Evolutionary conservation across 129 eudicot genomes (phyloP), one percentile per base, ranked within the genome.

Genomic region (Artemisia tridentata): DNA sequence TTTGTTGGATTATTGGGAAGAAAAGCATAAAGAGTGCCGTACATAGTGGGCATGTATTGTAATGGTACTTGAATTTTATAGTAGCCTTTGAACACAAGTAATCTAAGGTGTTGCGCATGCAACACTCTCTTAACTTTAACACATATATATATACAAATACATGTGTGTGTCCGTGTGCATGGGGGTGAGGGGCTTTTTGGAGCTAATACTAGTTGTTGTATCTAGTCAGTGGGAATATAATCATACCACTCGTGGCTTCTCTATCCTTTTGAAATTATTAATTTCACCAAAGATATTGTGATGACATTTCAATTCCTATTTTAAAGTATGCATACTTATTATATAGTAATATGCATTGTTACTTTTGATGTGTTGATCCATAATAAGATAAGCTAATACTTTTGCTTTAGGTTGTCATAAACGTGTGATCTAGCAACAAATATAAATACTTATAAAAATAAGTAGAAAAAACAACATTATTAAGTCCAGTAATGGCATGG

Each of bases 241-340:
- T 71, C 77, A 78, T 78, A 53, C 53, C 72, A 64, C 81, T 71
- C 81, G 81, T 78, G 81, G 77, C 81, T 78, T 78, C 62, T 45
- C 59, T 29, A 27, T 52, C 47, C 50, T 63, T 77, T 70, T 70
- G 11, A 50, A 12, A 69, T 70, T 5, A 70, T 52, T 77, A 21
- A 16, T 70, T 63, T 70, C 50, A 70, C 21, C 71, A 16, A 60
- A 62, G 45, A 38, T 21, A 21, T 38, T 38, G 11, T 69, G 67
- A 76, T 68, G 75, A 64, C 76, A 76, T 51, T 69, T 51, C 71
- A 61, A 59, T 60, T 49, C 76, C 58, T 10, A 47, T 20, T 62
- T 17, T 29, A 47, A 61, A 61, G 31, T 16, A 60, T 59, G 12
- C n/a, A 10, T 63, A 5, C 34, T 29, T 29, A 29, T 29, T 29